phyloP scores from a whole-genome alignment of 306 rosid genomes.

The Cyclanthera cordifolia region DNA sequence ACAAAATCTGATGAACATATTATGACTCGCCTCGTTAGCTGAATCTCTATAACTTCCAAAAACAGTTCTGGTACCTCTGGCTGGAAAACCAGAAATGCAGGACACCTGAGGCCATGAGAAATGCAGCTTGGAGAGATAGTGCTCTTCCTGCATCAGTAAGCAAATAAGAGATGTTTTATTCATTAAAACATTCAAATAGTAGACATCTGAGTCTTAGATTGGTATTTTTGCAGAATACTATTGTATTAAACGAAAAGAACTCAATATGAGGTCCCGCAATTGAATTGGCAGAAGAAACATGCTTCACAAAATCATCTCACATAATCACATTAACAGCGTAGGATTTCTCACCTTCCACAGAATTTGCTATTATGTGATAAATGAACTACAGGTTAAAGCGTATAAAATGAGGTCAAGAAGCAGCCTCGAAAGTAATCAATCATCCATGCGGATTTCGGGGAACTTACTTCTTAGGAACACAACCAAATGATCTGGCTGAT shows the following conservation, averaged over 20 bases:
- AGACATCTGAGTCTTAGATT: neutral
- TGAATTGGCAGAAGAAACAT: neutral
- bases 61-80: slow-evolving; percentile 56
- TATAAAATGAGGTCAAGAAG: neutral
- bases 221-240: neutral
- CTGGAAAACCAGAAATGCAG: slow-evolving; percentile 61
- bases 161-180: slow-evolving; percentile 5
- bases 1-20: neutral
- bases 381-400: neutral
- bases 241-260: neutral
- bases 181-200: neutral
- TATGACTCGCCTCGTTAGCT: slow-evolving; percentile 37
- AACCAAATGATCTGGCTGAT: neutral
- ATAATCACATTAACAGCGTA: neutral
- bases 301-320: neutral
- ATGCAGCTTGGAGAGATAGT: slow-evolving; percentile 58
- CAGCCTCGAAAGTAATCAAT: neutral
- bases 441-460: neutral
- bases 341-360: neutral
- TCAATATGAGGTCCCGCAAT: neutral
- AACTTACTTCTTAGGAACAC: too few species aligned
- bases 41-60: slow-evolving; percentile 55
- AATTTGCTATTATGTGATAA: neutral
- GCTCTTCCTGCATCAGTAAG: slow-evolving; percentile 57
- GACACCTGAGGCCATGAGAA: slow-evolving; percentile 82